These are phyloP conservation scores for Curvularia spicifera DNA, from an alignment of 2,329 filamentous ascomycete genomes.

Conservation along the genomic window DNA sequence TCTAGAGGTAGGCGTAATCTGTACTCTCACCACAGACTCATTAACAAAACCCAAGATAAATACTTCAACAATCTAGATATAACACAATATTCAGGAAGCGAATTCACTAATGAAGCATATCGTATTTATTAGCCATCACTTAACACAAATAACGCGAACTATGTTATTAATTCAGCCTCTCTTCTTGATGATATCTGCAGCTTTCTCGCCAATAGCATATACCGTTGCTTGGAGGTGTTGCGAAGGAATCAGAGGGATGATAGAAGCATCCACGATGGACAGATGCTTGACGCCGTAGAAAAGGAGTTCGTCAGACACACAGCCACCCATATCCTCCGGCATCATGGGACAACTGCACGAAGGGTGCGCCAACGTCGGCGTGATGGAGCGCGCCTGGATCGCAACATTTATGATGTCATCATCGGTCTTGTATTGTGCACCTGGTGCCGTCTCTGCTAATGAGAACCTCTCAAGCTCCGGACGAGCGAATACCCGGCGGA, in stretches of 20 bases:
- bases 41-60: not conserved
- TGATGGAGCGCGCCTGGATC: conserved; percentile 23
- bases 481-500: conserved; percentile 43
- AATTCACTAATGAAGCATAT: not conserved
- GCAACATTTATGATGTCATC: conserved; percentile 34
- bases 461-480: conserved; percentile 31
- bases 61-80: not conserved
- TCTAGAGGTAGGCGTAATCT: not conserved
- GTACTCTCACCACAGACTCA: not conserved
- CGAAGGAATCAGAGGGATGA: conserved; percentile 41
- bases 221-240: conserved; percentile 45
- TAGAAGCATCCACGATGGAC: conserved; percentile 42
- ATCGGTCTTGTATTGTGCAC: conserved; percentile 36
- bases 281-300: conserved; percentile 41
- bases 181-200: conserved; percentile 41
- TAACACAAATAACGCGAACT: not conserved
- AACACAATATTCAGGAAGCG: not conserved
- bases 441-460: conserved; percentile 34
- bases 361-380: conserved; percentile 36
- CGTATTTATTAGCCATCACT: not conserved
- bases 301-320: conserved; percentile 34
- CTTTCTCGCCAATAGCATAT: conserved; percentile 46
- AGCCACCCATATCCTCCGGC: conserved; percentile 39
- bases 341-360: conserved; percentile 44
- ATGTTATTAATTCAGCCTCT: conserved; percentile 6